Base-by-base conservation (phyloP, 2,329 filamentous ascomycete genomes). In the Sporothrix mexicana region DNA sequence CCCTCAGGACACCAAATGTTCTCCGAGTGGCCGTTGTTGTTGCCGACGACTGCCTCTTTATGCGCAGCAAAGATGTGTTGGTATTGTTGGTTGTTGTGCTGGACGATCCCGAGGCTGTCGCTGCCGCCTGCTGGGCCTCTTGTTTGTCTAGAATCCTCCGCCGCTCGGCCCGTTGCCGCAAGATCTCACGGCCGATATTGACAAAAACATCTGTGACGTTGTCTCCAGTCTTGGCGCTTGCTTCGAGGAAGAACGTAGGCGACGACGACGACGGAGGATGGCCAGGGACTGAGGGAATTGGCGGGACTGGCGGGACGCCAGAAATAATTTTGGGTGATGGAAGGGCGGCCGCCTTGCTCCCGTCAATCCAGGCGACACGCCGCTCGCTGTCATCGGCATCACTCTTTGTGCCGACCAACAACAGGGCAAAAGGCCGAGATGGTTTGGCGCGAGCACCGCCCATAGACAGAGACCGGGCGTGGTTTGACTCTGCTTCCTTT, bases 381-480 rank as follows among this genome's bases (percentile, higher is more conserved):
- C 80, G 77, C 23, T 76, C 73, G n/a, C 77, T 75, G 51, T 77
- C 77, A 53, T 78, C 76, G 51, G 73, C 74, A 59, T 84, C 82
- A 25, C 77, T 78, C 78, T 83, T 79, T 74, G 80, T 79, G 74
- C 81, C 79, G 25, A 83, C 79, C 5, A 84, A 77, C 9, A 80
- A 59, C 47, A 83, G 74, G 17, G 78, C 78, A 73, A 81, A 83
- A 17, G 75, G 72, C n/a, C 78, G 77, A 5, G 51, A 30, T 4
- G 51, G 51, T 5, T 59, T 57, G n/a, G 36, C 36, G 1, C n/a
- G 49, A 4, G 67, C 36, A 3, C 47, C 49, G 30, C 45, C 66
- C 30, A 47, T 23, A 17, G 49, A 55, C 17, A 55, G 10, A 2
- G 49, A 41, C 1, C 47, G 49, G 9, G 8, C 49, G 10, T 41